Evolutionary conservation across 306 rosid species (phyloP), one percentile per base, ranked within the genome.

Genomic region (Prunus mira): DNA sequence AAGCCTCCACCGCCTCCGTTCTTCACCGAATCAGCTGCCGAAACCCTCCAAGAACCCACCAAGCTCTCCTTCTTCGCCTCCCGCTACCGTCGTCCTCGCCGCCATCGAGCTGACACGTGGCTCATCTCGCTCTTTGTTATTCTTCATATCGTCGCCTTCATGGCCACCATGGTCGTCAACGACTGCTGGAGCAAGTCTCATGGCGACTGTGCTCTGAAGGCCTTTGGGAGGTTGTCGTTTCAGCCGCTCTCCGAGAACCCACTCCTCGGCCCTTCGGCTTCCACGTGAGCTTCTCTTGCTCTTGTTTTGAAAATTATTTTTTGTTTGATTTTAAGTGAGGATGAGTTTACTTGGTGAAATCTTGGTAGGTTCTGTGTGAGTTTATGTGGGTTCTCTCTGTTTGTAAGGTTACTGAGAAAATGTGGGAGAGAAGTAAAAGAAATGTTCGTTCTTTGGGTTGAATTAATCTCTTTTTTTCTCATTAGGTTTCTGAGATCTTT

Each of bases 221-320:
- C 76, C 24, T 88, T 94, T 3, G 96, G 98, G 32, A 85, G 96
- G 67, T 76, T 92, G 52, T 92, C 98, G 34, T 95, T 92, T 75
- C 98, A 94, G 88, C 96, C 89, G 54, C 89, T 92, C 67, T 3
- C 85, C 0, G 98, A 94, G 80, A 94, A 94, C 76, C 96, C 98
- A 18, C 83, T 92, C 43, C 88, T 94, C 54, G 98, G 98, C 19
- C 97, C 98, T 80, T 91, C 98, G 20, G 89, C 88, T 79, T 95
- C 97, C 65, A 89, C 89, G 98, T 95, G 43, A 82, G 70, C 19
- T 62, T 62, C 65, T 30, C 49, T 67, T 47, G n/a, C 11, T 63
- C 18, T 75, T 67, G 30, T 46, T 47, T 46, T n/a, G 12, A 55
- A 45, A 32, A 22, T 55, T 45, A 32, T 56, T 19, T 47, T 47